Base-by-base conservation (phyloP, 2,329 filamentous ascomycete species). In the Amphichorda felina region DNA sequence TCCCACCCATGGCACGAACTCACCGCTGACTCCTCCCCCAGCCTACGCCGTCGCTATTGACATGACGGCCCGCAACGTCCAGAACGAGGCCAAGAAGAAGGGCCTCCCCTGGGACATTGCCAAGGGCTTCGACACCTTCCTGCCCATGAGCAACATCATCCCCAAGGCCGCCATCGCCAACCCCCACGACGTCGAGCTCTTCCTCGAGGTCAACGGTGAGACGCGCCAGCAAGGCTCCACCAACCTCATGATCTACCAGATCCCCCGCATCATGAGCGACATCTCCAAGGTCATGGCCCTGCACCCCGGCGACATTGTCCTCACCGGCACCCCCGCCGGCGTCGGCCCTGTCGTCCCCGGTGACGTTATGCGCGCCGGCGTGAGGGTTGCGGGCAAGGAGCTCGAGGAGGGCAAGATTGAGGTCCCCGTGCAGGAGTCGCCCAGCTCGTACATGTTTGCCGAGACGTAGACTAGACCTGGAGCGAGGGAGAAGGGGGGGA, bases 51-150 rank as follows among this genome's bases (percentile, higher is more conserved):
- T 96, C 32, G 79, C 83, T 47, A 95, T 98, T 50, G 91, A 98
- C 62, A 93, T 98, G 85, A 98, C 91, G 8, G 91, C 83, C 1
- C 82, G 91, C 45, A 96, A 96, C 59, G 75, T 85, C 6, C 91
- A 98, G 63, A 84, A 94, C 49, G 87, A 95, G 64, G 89, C 89
- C 45, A 98, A 96, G 75, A 86, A 82, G 63, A 94, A 59, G 68
- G 87, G 91, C 25, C 77, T 96, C 13, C 91, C 91, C 7, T 98
- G 91, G 91, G 78, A 79, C 50, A 95, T 95, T 45, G 82, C 85
- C 47, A 98, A 98, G 67, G 91, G 91, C 32, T 98, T 96, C 56
- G 91, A 98, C 59, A 96, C 91, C 3, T 98, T 98, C 66, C 70
- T 94, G 35, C 91, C 91, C 39, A 72, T 98, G 51, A 85, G 81